Conservation (phyloP, 768 basidiomycete species). For the Russula dissimulans region DNA sequence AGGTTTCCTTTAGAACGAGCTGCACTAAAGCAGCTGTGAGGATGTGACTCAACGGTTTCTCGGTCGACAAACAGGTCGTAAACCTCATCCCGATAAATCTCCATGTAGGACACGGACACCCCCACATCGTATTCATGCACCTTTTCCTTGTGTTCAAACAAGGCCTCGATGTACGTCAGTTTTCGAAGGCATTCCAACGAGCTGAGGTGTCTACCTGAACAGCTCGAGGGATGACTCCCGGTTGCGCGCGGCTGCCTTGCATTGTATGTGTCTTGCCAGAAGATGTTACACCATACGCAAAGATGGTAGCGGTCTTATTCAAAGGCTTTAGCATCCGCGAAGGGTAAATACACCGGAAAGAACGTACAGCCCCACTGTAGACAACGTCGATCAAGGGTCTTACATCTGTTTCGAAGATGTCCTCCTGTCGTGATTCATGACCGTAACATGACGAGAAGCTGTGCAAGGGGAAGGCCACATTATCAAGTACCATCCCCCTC, state of each 20-base stretch:
- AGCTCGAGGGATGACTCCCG: slow-evolving; percentile 80
- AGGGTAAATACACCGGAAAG: background rate
- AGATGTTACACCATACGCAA: slow-evolving; percentile 86
- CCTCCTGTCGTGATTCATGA: slow-evolving; percentile 57
- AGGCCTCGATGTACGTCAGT: slow-evolving; percentile 3
- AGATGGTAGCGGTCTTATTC: slow-evolving; percentile 70
- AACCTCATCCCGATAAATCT: slow-evolving; percentile 88
- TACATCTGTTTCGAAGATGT: slow-evolving; percentile 71
- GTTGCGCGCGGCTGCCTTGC: slow-evolving; percentile 65
- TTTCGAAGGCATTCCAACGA: background rate
- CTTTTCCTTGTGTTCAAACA: slow-evolving; percentile 16
- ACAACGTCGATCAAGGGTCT: slow-evolving; percentile 71
- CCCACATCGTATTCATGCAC: slow-evolving; percentile 32
- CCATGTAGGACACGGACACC: slow-evolving; percentile 67
- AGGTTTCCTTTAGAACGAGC: background rate
- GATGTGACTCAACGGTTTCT: slow-evolving; percentile 43
- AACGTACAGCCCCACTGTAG: slow-evolving; percentile 62
- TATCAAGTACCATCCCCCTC: background rate
- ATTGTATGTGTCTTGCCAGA: slow-evolving; percentile 91
- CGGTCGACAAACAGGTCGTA: slow-evolving; percentile 75
- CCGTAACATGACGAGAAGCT: slow-evolving; percentile 76
- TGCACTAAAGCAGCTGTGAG: background rate
- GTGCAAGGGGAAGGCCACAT: background rate
- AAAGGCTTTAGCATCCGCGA: background rate
- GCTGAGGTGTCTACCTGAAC: slow-evolving; percentile 45